phyloP scores from a whole-genome alignment of 371 early-diverging fungal genomes.

The Mucor plumbeus region DNA sequence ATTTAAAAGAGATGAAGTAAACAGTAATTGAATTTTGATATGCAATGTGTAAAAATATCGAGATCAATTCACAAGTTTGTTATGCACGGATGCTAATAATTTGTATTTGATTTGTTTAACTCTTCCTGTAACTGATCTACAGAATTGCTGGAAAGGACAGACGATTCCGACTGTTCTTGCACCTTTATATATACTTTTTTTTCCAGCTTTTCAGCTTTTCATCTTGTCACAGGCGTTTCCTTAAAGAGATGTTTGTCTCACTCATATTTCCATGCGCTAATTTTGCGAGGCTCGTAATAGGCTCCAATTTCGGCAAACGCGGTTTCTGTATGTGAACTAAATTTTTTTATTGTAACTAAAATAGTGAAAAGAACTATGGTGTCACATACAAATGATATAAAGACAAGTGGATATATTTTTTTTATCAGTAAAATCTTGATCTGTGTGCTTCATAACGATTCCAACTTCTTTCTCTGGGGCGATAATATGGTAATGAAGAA shows the following conservation, averaged over 20 bases:
- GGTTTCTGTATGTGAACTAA: not conserved
- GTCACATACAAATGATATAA: no score
- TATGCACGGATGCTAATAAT: not conserved
- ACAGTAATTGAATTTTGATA: not conserved
- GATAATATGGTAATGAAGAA: not conserved
- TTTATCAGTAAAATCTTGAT: not conserved
- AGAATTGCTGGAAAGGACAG: not conserved
- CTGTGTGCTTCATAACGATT: not conserved
- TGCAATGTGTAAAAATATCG: not conserved
- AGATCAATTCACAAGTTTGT: not conserved
- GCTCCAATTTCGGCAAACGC: not conserved
- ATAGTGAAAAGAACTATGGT: no score
- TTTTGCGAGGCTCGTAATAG: slow-evolving; percentile 19
- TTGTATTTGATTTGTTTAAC: not conserved
- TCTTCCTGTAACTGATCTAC: not conserved
- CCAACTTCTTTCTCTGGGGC: not conserved
- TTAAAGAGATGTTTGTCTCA: not conserved
- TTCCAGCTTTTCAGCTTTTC: not conserved
- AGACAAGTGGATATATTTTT: not conserved
- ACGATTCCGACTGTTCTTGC: not conserved
- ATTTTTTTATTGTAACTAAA: no score
- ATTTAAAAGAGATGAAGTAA: not conserved
- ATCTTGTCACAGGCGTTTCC: not conserved
- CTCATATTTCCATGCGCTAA: slow-evolving; percentile 13
- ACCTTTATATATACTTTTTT: not conserved